Evolutionary conservation across 2,329 filamentous ascomycete genomes (phyloP).

Genomic region (Ceratocystis variospora): DNA sequence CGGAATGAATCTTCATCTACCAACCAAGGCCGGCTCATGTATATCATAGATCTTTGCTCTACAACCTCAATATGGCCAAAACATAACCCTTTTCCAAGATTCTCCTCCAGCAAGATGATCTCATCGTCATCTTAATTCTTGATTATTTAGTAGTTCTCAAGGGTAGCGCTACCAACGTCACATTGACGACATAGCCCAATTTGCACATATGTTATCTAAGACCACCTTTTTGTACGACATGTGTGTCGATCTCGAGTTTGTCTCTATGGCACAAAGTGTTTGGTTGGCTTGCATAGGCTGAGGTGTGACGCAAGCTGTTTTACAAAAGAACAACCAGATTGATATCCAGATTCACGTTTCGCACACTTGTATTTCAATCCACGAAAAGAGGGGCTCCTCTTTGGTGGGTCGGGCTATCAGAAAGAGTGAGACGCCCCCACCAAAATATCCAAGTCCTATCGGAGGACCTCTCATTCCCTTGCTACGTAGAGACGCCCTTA

Average conservation of each 20-base stretch:
- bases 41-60: no score
- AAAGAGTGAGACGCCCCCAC: neutral
- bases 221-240: neutral
- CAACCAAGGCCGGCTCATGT: no score
- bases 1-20: no score
- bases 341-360: neutral
- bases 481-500: neutral
- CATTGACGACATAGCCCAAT: neutral
- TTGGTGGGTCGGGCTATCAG: neutral
- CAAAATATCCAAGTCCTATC: neutral
- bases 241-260: neutral
- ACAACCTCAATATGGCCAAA: no score
- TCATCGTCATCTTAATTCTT: no score
- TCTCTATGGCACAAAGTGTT: neutral
- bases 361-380: neutral
- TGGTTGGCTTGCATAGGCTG: neutral
- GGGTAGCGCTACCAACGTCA: no score
- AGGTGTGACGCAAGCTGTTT: neutral
- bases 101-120: no score
- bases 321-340: neutral
- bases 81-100: no score
- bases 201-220: neutral
- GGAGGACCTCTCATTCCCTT: neutral
- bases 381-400: conserved; percentile 4
- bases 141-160: no score